phyloP scores from a whole-genome alignment of 2,329 filamentous ascomycete species.

The Ceratocystis lukuohia region DNA sequence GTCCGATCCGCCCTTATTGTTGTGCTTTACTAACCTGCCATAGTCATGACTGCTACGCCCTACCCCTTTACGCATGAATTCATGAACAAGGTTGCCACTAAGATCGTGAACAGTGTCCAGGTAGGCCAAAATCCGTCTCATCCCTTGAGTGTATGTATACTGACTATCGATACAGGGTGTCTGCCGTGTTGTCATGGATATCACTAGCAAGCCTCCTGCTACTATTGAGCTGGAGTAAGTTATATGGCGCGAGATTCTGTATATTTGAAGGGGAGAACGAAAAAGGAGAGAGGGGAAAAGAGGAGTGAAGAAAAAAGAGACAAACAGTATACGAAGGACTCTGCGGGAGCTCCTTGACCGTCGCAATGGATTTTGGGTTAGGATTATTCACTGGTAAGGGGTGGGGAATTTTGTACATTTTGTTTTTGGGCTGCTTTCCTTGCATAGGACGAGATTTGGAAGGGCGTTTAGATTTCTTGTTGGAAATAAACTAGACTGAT shows the following conservation, averaged over 20 bases:
- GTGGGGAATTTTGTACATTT: conserved; percentile 3
- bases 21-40: conserved; percentile 1
- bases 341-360: not conserved
- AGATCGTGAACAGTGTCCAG: conserved; percentile 55
- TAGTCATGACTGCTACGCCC: conserved; percentile 58
- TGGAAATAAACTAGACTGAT: not conserved
- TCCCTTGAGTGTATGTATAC: conserved; percentile 39
- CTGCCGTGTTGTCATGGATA: conserved; percentile 27
- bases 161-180: conserved; percentile 47
- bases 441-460: not conserved
- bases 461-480: not conserved
- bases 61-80: conserved; percentile 53
- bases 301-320: not conserved
- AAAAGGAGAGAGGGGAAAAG: not conserved
- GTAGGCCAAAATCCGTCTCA: conserved; percentile 37
- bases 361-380: conserved; percentile 9
- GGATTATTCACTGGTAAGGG: not conserved
- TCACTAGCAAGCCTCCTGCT: conserved; percentile 52
- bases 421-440: conserved; percentile 5
- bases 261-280: not conserved
- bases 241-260: not conserved
- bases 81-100: conserved; percentile 48
- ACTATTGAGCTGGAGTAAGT: conserved; percentile 62
- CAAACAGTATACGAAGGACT: not conserved
- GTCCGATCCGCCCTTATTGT: not conserved